Base-by-base conservation (phyloP, 2,329 filamentous ascomycete genomes). In the Penicillium brasilianum region DNA sequence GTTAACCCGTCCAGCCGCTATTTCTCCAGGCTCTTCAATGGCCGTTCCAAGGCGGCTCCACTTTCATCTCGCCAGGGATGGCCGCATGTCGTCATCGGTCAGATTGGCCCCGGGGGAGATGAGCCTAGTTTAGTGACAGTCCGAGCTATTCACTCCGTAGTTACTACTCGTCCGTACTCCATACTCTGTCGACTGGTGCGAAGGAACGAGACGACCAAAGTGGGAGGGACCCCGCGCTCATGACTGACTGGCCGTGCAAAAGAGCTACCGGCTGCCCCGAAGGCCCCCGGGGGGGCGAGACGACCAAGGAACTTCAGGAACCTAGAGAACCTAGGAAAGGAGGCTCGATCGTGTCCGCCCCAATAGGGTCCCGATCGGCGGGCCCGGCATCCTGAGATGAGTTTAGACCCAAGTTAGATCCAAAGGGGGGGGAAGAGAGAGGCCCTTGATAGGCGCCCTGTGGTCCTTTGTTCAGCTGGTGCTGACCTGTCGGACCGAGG, bases 361-460 rank as follows among this genome's bases (percentile, higher is more conserved):
- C 9, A 63, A 67, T 65, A 18, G 39, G 66, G 63, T 53, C 62
- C 66, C 55, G 69, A 72, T 71, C 69, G 67, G 55, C 69, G 59
- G 36, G 48, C 39, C 22, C 54, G 37, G 46, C 32, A 20, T 51
- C 32, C 49, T 51, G 20, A 32, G 8, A 16, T 30, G 32, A 18
- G 30, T 25, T 36, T 13, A 50, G 30, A 20, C 46, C 46, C n/a
- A 18, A 32, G 16, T 30, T 16, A 49, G 41, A 18, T 25, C 46
- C 16, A 10, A 49, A 49, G 2, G 20, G 44, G 25, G 16, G 25
- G 28, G 30, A 14, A 6, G 9, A 18, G n/a, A 13, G 10, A n/a
- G 28, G 37, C 51, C 43, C 43, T 59, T 32, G 57, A 55, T 59
- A 59, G 51, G 51, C 57, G 51, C 51, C 51, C 57, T 37, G 18